These are phyloP conservation scores for Hyphopichia burtonii DNA, from an alignment of 1,139 yeast genomes.

Conservation along the genomic window DNA sequence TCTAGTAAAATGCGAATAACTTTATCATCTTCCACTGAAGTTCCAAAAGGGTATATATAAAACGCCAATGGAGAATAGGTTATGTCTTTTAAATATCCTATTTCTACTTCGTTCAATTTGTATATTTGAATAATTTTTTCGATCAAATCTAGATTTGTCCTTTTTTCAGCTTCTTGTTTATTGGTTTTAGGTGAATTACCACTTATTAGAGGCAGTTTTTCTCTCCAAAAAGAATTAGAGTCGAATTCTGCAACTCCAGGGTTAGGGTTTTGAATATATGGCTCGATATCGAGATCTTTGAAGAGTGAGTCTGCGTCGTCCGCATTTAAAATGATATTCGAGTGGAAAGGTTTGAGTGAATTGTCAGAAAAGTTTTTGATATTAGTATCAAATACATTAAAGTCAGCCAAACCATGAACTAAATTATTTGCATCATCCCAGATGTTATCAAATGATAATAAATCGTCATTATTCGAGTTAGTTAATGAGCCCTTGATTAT, in stretches of 20 bases:
- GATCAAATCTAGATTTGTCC: slow-evolving; percentile 1
- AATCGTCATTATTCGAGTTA: neutral
- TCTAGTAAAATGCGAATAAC: slow-evolving; percentile 14
- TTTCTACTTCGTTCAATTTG: slow-evolving; percentile 1
- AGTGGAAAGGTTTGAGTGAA: slow-evolving; percentile 3
- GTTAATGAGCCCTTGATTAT: too few species aligned
- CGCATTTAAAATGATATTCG: slow-evolving; percentile 3
- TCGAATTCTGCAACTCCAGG: neutral
- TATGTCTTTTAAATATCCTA: slow-evolving; percentile 10
- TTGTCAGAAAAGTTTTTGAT: neutral
- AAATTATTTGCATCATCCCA: slow-evolving; percentile 4
- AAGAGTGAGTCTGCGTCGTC: neutral
- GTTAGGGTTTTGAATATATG: neutral
- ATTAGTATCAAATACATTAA: neutral
- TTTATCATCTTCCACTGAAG: slow-evolving; percentile 9
- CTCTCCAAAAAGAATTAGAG: slow-evolving; percentile 2
- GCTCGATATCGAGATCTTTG: slow-evolving; percentile 1
- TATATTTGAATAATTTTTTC: slow-evolving; percentile 1
- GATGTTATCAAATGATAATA: slow-evolving; percentile 2
- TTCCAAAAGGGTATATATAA: slow-evolving; percentile 13
- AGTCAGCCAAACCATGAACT: slow-evolving; percentile 5
- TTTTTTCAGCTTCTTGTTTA: neutral
- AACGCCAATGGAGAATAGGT: slow-evolving; percentile 8
- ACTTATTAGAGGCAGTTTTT: too few species aligned
- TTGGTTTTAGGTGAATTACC: neutral